Evolutionary conservation across 768 basidiomycete genomes (phyloP), one percentile per base, ranked within the genome.

Genomic region (Lactarius deliciosus): DNA sequence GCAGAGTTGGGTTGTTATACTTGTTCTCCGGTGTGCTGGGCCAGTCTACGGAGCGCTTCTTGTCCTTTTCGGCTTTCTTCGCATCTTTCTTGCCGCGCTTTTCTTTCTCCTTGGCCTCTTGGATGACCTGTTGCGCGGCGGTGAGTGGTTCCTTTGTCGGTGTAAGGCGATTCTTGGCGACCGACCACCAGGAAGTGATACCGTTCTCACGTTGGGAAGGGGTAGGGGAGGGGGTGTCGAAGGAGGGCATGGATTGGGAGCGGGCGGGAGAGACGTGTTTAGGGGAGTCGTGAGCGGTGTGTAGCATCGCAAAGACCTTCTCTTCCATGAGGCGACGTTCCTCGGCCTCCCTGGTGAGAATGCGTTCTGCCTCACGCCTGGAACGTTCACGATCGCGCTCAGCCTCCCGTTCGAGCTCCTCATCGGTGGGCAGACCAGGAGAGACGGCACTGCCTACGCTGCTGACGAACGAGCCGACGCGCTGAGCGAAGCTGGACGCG

Each of bases 341-440:
- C 61, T 86, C 82, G 0, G 90, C 87, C 75, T 94, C 92, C 61
- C 76, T 81, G 0, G 81, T 86, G 34, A 94, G 77, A 69, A 94
- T 94, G 1, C 80, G 81, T 74, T 94, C 92, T 1, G 92, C 92
- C 74, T 93, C 91, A 45, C 85, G 80, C 65, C 92, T 79, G 70
- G 88, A 89, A 53, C 81, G 78, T 70, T 93, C 92, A 54, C 92
- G 84, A 74, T 93, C 91, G 32, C 85, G 79, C 65, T 88, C 84
- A 10, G 90, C 91, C 68, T 92, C 89, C 2, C 89, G 90, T 76
- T 93, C 92, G 10, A 94, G 76, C 73, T 94, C 90, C 0, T 88
- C 90, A 72, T 92, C 90, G 2, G 87, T 84, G 2, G 84, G 89
- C 25, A 83, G 77, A 65, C 66, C 18, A 78, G 78, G 5, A 71